Percentiles rank a stretch among this genome's conserved stretches.
Evolutionary conservation across 345 rosid genomes (phyloP).

Genomic region (Durio zibethinus): DNA sequence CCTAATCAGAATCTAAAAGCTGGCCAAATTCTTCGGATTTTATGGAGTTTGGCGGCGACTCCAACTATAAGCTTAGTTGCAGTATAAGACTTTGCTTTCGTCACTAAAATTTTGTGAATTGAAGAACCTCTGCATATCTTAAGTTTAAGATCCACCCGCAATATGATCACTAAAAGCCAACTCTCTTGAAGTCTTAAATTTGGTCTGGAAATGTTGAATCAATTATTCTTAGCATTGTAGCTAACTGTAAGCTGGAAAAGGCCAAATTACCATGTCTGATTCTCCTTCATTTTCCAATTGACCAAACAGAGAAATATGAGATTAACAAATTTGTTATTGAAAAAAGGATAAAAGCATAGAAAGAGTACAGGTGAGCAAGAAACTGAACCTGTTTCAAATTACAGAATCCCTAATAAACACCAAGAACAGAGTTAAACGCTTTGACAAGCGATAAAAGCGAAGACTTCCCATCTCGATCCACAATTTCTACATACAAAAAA

Average conservation of each 20-base stretch:
- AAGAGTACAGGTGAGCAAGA: not conserved
- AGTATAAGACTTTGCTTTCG: slow-evolving; percentile 64
- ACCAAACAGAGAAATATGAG: slow-evolving; percentile 1
- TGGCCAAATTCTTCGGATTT: too few species aligned
- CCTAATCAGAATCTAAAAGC: too few species aligned
- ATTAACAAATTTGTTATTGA: not conserved
- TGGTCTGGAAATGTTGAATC: not conserved
- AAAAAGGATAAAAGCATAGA: not conserved
- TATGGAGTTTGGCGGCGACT: slow-evolving; percentile 38
- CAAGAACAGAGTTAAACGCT: slow-evolving; percentile 81
- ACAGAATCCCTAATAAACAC: slow-evolving; percentile 95
- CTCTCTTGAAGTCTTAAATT: not conserved
- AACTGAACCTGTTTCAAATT: slow-evolving; percentile 79
- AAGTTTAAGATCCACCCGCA: slow-evolving; percentile 92
- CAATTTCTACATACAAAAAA: slow-evolving; percentile 32
- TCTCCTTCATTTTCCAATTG: slow-evolving; percentile 9
- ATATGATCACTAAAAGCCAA: slow-evolving; percentile 11
- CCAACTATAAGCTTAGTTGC: slow-evolving; percentile 75
- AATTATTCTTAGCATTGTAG: not conserved
- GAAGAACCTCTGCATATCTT: slow-evolving; percentile 83
- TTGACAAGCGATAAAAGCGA: slow-evolving; percentile 79
- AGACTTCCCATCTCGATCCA: slow-evolving; percentile 59
- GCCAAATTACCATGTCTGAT: not conserved
- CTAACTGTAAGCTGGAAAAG: not conserved
- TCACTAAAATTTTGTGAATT: slow-evolving; percentile 55